Evolutionary conservation across 192 early-diverging fungal species (phyloP), one percentile per base, ranked within the genome.

Genomic region (Coemansia sp.): DNA sequence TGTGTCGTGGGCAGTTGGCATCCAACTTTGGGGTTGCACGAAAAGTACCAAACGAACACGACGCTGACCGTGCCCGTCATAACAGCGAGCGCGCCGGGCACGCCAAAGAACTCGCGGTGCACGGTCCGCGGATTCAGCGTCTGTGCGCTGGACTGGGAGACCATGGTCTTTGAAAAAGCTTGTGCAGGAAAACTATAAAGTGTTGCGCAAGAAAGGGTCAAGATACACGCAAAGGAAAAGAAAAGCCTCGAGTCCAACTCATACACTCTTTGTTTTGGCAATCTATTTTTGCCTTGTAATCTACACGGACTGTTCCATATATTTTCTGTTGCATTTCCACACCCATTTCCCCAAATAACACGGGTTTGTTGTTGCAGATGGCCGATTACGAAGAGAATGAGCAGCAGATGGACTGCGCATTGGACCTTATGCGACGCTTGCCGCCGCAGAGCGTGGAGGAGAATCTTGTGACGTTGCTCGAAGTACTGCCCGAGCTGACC

Each of bases 361-460:
- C 5, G 31, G 31, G 31, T 34, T 34, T 34, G 5, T 34, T 8
- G 31, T 28, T 6, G 26, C 5, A 14, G 36, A 79, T 80, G 77
- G 66, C 68, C 15, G 68, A 74, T 55, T 71, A 70, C 61, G 74
- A 77, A 8, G 75, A 76, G 58, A 71, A 67, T 63, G 80, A 82
- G 60, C 79, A 86, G 63, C 88, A 87, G 68, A 61, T 96, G 62
- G 95, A 99, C 62, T 91, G 92, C 65, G 92, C 93, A 3, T 84
- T 98, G n/a, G 97, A 99, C 71, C 85, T 99, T 25, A 97, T 98
- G 94, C 87, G 97, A 51, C 90, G 97, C 20, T 85, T 99, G 44
- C 93, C 96, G 49, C 97, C 97, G 67, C 90, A 93, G 61, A 88
- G 92, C 60, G 86, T 90, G 20, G 90, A 93, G 69, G 86, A 89